These are phyloP conservation scores for Mytilinidion resinicola DNA, from an alignment of 495 filamentous ascomycete species.

Conservation along the genomic window DNA sequence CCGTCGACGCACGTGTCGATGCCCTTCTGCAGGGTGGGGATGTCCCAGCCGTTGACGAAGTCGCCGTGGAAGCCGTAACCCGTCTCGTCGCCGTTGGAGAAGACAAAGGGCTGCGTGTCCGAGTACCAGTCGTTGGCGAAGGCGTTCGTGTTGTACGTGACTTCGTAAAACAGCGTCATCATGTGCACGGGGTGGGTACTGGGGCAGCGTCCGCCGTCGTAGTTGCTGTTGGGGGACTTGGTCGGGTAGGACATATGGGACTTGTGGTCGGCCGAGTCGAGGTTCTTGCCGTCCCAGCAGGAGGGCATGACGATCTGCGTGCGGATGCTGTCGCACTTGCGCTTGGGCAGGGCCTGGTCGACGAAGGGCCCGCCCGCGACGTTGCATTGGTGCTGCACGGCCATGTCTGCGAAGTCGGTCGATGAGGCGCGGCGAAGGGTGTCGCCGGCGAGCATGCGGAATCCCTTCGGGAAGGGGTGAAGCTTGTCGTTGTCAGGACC, in stretches of 20 bases:
- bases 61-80: conserved; percentile 57
- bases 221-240: conserved; percentile 29
- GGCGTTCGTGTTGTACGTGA: conserved; percentile 55
- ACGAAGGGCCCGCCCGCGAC: conserved; percentile 43
- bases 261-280: conserved; percentile 49
- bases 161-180: conserved; percentile 63
- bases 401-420: conserved; percentile 39
- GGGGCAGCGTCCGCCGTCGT: conserved; percentile 48
- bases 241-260: conserved; percentile 54
- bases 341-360: conserved; percentile 49
- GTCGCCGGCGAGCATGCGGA: conserved; percentile 70
- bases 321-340: conserved; percentile 59
- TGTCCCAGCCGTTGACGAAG: conserved; percentile 66
- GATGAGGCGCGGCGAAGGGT: conserved; percentile 44
- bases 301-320: conserved; percentile 51
- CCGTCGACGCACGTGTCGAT: conserved; percentile 52
- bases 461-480: conserved; percentile 60
- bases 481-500: conserved; percentile 53
- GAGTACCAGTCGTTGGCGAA: conserved; percentile 52
- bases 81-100: conserved; percentile 46
- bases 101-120: conserved; percentile 58
- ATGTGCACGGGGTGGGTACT: conserved; percentile 54
- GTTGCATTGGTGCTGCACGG: conserved; percentile 52
- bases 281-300: conserved; percentile 42
- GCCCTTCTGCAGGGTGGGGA: conserved; percentile 52